Percentiles rank a stretch among this genome's conserved stretches.
These are phyloP conservation scores for Colletotrichum shisoi DNA, from an alignment of 2,329 filamentous ascomycete species.

Conservation along the genomic window DNA sequence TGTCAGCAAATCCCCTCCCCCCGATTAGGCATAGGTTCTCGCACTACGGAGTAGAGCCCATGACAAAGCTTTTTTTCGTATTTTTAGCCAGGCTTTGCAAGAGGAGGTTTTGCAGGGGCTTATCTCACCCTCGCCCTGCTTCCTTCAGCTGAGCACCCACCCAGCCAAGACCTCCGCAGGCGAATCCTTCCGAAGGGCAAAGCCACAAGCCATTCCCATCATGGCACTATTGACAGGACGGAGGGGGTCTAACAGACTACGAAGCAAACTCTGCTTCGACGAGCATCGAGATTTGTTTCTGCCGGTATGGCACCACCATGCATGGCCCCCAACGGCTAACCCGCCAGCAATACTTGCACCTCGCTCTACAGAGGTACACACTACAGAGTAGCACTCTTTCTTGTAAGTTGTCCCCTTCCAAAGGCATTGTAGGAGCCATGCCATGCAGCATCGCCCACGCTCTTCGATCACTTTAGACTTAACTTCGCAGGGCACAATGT, in stretches of 20 bases:
- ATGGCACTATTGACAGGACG: not conserved
- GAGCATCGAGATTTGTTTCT: not conserved
- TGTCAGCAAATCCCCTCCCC: constrained; percentile 12
- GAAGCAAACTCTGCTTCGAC: not conserved
- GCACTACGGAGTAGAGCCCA: constrained; percentile 3
- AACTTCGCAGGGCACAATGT: not conserved
- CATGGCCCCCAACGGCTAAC: no score
- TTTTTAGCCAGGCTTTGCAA: constrained; percentile 24
- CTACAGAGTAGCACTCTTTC: not conserved
- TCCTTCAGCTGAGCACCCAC: constrained; percentile 19
- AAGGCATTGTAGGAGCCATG: not conserved
- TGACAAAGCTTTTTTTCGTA: constrained; percentile 27
- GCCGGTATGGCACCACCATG: no score
- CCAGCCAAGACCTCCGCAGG: constrained; percentile 29
- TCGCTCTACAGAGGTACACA: no score
- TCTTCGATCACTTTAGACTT: not conserved
- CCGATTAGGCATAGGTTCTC: constrained; percentile 3
- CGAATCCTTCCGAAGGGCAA: constrained; percentile 19
- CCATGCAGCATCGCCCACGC: not conserved
- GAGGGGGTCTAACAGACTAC: not conserved
- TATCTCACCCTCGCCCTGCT: constrained; percentile 12
- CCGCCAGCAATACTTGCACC: not conserved
- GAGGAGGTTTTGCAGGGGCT: constrained; percentile 5
- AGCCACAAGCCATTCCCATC: constrained; percentile 1
- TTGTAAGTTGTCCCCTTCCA: no score